Base-by-base conservation (phyloP, 208 protist genomes). In the Trypanosoma lewisi region DNA sequence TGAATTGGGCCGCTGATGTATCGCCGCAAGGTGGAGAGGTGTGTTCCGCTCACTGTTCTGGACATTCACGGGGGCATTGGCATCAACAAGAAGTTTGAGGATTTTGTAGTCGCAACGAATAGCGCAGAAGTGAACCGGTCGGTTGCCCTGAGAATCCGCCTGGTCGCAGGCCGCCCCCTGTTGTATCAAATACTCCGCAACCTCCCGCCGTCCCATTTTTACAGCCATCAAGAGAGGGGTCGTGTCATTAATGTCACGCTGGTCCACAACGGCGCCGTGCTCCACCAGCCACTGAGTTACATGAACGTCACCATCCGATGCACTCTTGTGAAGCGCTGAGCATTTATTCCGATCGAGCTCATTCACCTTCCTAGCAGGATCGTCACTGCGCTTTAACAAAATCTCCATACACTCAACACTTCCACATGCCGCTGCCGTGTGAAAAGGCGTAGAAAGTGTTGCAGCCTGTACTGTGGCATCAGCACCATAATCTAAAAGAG, bases 331-430 rank as follows among this genome's bases (percentile, higher is more conserved):
- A 58, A 96, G 74, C 17, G 88, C 91, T 25, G 87, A 93, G 65
- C 80, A 85, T 36, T 69, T 71, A 56, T 91, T 91, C 44, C 78
- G 77, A 65, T 96, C 91, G 33, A 93, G 62, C 61, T 93, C 84
- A 69, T 94, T 94, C 53, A 94, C 86, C 64, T 93, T 91, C 12
- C 48, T 71, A 6, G 56, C 44, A 12, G 86, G 78, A 14, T 91
- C 67, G 23, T 80, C 75, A 59, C 80, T 91, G 70, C 83, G 74
- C 19, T 75, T 77, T 33, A 94, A 68, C 14, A 96, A 78, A 45
- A 88, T 67, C 54, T 96, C 86, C 83, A 96, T 89, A 69, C 83
- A 92, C 56, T 94, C 87, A 49, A 94, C 86, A 62, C 86, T 93
- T 21, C 88, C 88, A 68, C 88, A 94, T 19, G 88, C 83, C 5